These are phyloP conservation scores for Solanum infundibuliforme DNA, from an alignment of 257 asterid species.

Conservation along the genomic window DNA sequence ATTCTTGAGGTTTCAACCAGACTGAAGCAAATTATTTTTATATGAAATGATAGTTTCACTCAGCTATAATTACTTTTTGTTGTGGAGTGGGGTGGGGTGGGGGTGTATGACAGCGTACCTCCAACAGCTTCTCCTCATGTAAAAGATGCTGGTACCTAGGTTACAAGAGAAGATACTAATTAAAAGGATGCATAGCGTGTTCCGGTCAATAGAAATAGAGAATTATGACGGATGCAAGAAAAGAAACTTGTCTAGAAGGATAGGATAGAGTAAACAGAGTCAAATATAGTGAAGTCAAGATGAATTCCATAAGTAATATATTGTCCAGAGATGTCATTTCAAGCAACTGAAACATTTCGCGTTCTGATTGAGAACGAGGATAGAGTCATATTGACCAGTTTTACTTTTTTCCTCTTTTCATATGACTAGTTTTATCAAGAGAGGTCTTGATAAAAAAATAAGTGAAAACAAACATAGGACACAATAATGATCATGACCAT, in stretches of 20 bases:
- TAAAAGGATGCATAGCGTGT: neutral
- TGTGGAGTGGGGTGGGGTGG: neutral
- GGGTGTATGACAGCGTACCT: slow-evolving; percentile 32
- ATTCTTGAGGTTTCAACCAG: neutral
- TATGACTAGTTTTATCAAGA: neutral
- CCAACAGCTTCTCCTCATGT: slow-evolving; percentile 82
- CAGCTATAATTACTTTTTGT: neutral
- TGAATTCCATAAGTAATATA: neutral
- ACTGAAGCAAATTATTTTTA: neutral
- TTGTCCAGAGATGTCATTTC: neutral
- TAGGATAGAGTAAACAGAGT: neutral
- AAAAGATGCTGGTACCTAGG: slow-evolving; percentile 73
- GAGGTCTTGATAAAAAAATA: neutral
- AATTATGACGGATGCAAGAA: neutral
- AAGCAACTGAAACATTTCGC: neutral
- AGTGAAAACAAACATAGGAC: neutral
- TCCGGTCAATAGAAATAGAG: neutral
- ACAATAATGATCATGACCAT: neutral
- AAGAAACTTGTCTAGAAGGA: neutral
- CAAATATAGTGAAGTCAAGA: neutral
- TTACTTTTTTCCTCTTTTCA: neutral
- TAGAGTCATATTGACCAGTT: neutral
- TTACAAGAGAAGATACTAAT: neutral
- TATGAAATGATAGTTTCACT: neutral
- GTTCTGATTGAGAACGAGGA: neutral